These are phyloP conservation scores for Suillus decipiens DNA, from an alignment of 768 basidiomycete genomes.

Conservation along the genomic window DNA sequence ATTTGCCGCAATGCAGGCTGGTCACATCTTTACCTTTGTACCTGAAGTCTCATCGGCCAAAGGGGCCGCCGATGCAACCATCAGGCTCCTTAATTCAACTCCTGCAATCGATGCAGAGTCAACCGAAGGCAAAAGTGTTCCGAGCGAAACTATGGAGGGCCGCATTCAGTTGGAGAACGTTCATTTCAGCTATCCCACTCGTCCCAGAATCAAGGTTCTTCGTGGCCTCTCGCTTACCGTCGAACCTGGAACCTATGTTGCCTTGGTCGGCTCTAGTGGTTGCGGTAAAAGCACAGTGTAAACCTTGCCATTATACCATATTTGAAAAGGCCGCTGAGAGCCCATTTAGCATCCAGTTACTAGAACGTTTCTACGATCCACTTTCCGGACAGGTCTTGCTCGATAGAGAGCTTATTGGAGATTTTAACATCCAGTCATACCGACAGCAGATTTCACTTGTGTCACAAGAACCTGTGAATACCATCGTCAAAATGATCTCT, in stretches of 20 bases:
- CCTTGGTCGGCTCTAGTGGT: constrained; percentile 79
- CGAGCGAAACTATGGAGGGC: constrained; percentile 47
- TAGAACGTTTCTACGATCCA: constrained; percentile 88
- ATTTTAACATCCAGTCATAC: constrained; percentile 83
- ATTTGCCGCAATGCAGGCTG: constrained; percentile 85
- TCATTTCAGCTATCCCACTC: constrained; percentile 88
- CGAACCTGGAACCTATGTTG: constrained; percentile 78
- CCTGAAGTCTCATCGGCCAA: constrained; percentile 88
- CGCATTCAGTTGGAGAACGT: constrained; percentile 78
- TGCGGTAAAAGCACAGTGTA: constrained; percentile 83
- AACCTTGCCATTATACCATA: constrained; percentile 24
- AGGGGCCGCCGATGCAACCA: constrained; percentile 70
- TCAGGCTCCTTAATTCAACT: constrained; percentile 70
- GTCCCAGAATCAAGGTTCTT: constrained; percentile 81
- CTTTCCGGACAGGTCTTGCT: constrained; percentile 70
- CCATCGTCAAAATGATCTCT: constrained; percentile 14
- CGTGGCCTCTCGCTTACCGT: constrained; percentile 72
- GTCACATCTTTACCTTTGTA: constrained; percentile 80
- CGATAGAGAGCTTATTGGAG: constrained; percentile 73
- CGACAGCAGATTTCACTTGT: no score
- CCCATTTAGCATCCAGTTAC: constrained; percentile 63
- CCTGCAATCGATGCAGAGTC: constrained; percentile 85
- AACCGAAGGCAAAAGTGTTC: constrained; percentile 55
- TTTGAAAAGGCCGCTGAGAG: constrained; percentile 5
- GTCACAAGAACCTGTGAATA: constrained; percentile 74